Conservation (phyloP, 768 basidiomycete genomes). For the Russula griseocarnosa region DNA sequence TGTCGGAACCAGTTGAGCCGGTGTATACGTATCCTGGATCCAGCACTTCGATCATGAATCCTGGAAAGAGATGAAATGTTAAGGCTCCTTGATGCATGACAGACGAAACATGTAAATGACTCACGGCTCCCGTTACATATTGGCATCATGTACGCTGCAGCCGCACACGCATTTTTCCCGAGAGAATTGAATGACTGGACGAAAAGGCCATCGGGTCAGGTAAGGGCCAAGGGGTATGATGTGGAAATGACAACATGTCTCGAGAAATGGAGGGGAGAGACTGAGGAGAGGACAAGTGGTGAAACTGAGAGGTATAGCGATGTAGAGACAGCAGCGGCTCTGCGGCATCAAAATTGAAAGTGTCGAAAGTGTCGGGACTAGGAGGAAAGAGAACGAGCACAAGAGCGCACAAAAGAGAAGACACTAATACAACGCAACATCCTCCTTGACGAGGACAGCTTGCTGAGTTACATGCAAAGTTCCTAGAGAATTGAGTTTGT, state of each 20-base stretch:
- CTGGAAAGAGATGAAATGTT: background rate
- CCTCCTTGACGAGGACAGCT: background rate
- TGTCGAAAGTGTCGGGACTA: too few relatives aligned
- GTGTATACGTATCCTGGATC: background rate
- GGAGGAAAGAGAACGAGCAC: too few relatives aligned
- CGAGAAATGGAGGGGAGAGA: too few relatives aligned
- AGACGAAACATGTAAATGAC: background rate
- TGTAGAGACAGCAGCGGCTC: too few relatives aligned
- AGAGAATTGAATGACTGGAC: conserved; percentile 1
- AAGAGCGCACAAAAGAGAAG: too few relatives aligned
- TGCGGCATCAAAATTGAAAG: background rate
- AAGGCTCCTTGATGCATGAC: too few relatives aligned
- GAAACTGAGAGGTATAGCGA: too few relatives aligned
- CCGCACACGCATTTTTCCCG: background rate
- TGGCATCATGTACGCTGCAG: background rate
- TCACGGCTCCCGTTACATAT: background rate
- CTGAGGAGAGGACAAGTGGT: too few relatives aligned
- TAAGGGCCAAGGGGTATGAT: background rate
- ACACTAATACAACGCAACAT: too few relatives aligned
- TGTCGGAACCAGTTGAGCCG: background rate
- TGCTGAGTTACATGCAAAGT: too few relatives aligned
- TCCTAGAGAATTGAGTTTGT: too few relatives aligned
- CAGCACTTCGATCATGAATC: background rate
- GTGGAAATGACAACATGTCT: background rate
- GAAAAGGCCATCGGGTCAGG: background rate